Percentiles rank a stretch among this genome's conserved stretches.
Conservation (phyloP, 2,329 filamentous ascomycete species). For the Pleurostoma richardsiae region DNA sequence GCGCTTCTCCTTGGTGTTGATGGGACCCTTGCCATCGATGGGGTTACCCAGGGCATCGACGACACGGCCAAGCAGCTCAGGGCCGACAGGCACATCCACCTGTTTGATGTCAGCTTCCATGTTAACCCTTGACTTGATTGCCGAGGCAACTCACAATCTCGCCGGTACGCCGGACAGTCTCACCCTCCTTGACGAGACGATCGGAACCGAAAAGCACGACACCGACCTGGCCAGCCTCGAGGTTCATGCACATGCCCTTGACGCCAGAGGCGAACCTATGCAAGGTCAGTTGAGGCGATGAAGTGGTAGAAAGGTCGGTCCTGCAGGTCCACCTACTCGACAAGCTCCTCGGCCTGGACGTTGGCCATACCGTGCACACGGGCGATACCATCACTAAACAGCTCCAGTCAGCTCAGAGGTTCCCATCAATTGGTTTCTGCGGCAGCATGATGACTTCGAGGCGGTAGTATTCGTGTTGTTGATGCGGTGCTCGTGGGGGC, state of each 20-base stretch:
- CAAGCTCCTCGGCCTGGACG: slow-evolving; percentile 99
- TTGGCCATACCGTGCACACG: slow-evolving; percentile 99
- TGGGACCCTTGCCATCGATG: slow-evolving; percentile 97
- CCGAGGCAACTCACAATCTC: slow-evolving; percentile 73
- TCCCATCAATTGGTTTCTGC: not conserved
- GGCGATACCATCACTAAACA: slow-evolving; percentile 95
- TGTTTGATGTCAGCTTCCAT: slow-evolving; percentile 31
- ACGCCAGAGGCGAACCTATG: slow-evolving; percentile 95
- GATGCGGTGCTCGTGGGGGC: no score
- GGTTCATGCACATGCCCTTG: slow-evolving; percentile 99
- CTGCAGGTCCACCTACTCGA: slow-evolving; percentile 70
- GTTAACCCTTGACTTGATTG: slow-evolving; percentile 2
- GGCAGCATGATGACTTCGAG: no score
- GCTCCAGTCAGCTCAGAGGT: slow-evolving; percentile 18
- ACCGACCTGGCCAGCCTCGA: slow-evolving; percentile 99
- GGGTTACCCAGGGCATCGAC: slow-evolving; percentile 98
- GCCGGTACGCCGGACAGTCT: slow-evolving; percentile 99
- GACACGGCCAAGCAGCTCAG: slow-evolving; percentile 93
- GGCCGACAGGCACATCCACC: slow-evolving; percentile 95
- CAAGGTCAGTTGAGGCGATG: slow-evolving; percentile 10
- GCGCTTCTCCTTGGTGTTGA: slow-evolving; percentile 86
- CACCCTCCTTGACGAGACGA: slow-evolving; percentile 98
- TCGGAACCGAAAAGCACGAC: slow-evolving; percentile 99
- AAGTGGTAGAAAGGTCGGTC: slow-evolving; percentile 2
- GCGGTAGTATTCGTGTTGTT: no score